Conservation (phyloP, 2,329 filamentous ascomycete genomes). For the Sporothrix phasma region DNA sequence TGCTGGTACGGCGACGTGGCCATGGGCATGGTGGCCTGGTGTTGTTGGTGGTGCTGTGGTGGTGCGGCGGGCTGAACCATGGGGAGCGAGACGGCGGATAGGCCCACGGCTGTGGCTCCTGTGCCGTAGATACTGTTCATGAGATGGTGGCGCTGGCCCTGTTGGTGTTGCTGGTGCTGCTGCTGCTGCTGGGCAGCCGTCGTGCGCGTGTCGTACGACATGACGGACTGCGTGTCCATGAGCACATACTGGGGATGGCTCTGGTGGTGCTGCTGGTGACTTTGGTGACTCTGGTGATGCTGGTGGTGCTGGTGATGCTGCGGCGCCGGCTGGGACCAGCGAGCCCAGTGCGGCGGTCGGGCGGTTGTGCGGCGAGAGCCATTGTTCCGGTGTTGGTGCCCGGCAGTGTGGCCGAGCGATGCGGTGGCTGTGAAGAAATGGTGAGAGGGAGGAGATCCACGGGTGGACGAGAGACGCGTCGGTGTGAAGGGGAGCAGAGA, state of each 20-base stretch:
- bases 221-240: constrained; percentile 36
- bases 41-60: background rate
- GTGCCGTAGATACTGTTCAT: background rate
- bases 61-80: background rate
- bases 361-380: constrained; percentile 39
- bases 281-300: no score
- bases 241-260: constrained; percentile 33
- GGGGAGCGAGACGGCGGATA: background rate
- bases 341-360: constrained; percentile 42
- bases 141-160: background rate
- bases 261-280: background rate
- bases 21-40: background rate
- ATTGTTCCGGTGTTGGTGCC: constrained; percentile 28
- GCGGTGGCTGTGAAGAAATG: no score
- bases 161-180: constrained; percentile 4
- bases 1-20: constrained; percentile 1
- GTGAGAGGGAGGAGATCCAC: background rate
- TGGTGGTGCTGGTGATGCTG: constrained; percentile 10
- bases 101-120: background rate
- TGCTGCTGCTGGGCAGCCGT: constrained; percentile 9
- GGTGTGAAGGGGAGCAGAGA: background rate
- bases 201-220: constrained; percentile 39
- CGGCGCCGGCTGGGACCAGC: constrained; percentile 41
- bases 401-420: constrained; percentile 1
- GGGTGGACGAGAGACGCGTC: background rate